Evolutionary conservation across 306 rosid species (phyloP).

Genomic region (Rosa lucieae): DNA sequence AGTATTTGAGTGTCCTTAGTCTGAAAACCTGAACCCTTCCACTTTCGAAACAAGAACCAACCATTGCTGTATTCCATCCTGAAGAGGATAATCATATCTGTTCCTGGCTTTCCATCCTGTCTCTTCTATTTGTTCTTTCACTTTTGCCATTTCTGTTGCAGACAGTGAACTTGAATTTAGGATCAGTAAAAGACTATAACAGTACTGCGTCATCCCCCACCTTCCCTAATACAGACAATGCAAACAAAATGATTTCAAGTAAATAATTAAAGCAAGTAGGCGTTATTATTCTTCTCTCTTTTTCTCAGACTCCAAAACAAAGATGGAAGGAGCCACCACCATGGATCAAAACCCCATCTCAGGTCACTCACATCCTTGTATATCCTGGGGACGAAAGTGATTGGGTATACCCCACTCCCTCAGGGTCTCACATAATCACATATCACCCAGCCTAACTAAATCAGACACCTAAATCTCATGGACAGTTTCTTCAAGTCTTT

Average conservation of each 20-base stretch:
- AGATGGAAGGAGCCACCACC: constrained; percentile 8
- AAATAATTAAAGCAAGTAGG: constrained; percentile 11
- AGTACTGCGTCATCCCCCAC: not conserved
- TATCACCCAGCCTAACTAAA: constrained; percentile 5
- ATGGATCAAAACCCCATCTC: constrained; percentile 11
- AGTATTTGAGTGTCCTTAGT: not conserved
- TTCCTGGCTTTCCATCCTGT: constrained; percentile 4
- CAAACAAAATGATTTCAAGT: constrained; percentile 21
- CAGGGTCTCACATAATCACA: not conserved
- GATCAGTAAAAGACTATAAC: constrained; percentile 8
- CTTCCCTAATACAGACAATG: not conserved
- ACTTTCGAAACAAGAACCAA: not conserved
- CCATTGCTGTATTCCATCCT: constrained; percentile 10
- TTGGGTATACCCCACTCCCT: constrained; percentile 25
- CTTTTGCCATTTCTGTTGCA: not conserved
- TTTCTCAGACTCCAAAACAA: not conserved
- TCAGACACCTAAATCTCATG: constrained; percentile 18
- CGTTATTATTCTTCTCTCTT: not conserved
- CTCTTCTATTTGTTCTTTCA: constrained; percentile 21
- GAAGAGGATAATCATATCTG: constrained; percentile 16
- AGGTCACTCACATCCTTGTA: constrained; percentile 24
- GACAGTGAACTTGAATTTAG: constrained; percentile 1
- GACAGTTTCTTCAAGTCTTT: constrained; percentile 32
- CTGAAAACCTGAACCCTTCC: constrained; percentile 3
- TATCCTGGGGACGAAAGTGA: constrained; percentile 23